These are phyloP conservation scores for Prillingera fragicola DNA, from an alignment of 1,284 basidiomycete genomes.

Conservation along the genomic window DNA sequence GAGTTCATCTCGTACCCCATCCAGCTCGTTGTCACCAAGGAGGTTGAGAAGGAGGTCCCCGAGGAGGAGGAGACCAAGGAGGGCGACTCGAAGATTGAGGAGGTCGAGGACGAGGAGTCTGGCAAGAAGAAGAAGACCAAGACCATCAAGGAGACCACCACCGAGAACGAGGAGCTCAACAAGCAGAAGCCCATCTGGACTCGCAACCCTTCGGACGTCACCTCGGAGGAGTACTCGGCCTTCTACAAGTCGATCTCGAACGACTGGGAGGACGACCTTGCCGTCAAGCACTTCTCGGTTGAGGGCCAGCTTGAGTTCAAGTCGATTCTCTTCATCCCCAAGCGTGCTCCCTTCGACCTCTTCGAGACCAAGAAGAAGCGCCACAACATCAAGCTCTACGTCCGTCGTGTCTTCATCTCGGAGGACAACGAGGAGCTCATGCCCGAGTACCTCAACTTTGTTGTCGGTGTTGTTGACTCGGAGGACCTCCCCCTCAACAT, in stretches of 20 bases:
- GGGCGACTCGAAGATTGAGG: conserved; percentile 66
- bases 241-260: conserved; percentile 99
- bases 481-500: conserved; percentile 99
- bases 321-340: conserved; percentile 95
- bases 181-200: conserved; percentile 99
- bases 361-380: conserved; percentile 99
- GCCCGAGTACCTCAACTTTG: conserved; percentile 99
- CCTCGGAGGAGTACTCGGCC: conserved; percentile 82
- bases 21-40: conserved; percentile 96
- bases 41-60: conserved; percentile 97
- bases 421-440: conserved; percentile 99
- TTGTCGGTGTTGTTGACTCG: conserved; percentile 99
- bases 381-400: conserved; percentile 99
- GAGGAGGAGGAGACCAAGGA: conserved; percentile 59
- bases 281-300: conserved; percentile 99
- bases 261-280: conserved; percentile 99
- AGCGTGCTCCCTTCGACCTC: conserved; percentile 96
- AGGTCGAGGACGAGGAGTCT: conserved; percentile 67
- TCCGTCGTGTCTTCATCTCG: conserved; percentile 99
- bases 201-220: conserved; percentile 91
- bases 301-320: conserved; percentile 99
- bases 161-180: conserved; percentile 97
- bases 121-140: conserved; percentile 83
- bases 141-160: conserved; percentile 88
- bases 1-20: conserved; percentile 99